phyloP scores from a whole-genome alignment of 768 basidiomycete species.

The Podaxis sp. region DNA sequence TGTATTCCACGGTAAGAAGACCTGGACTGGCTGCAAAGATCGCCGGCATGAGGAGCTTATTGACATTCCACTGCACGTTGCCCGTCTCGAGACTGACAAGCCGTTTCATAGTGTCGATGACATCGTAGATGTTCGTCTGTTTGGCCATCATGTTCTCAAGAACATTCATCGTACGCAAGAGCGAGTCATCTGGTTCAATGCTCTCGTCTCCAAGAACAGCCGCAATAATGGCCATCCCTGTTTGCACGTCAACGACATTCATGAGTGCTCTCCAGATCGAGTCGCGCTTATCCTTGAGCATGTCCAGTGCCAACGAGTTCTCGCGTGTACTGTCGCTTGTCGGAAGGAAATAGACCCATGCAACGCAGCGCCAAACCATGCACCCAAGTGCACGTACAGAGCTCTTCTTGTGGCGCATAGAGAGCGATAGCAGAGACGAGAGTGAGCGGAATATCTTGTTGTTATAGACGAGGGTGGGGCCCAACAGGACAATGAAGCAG shows the following conservation, averaged over 20 bases:
- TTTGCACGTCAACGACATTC: constrained; percentile 46
- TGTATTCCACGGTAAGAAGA: constrained; percentile 26
- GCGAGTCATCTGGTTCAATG: constrained; percentile 34
- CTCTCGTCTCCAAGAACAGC: constrained; percentile 42
- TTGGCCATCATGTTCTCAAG: constrained; percentile 58
- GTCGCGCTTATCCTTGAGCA: constrained; percentile 30
- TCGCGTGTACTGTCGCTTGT: constrained; percentile 8
- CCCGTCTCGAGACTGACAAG: constrained; percentile 32
- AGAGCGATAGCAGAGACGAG: constrained; percentile 49
- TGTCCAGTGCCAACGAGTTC: constrained; percentile 8
- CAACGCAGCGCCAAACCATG: constrained; percentile 62
- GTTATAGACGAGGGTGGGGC: constrained; percentile 50
- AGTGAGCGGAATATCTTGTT: constrained; percentile 44
- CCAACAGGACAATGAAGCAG: constrained; percentile 63
- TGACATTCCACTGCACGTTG: constrained; percentile 40
- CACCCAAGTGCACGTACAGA: constrained; percentile 62
- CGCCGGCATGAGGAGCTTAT: constrained; percentile 24
- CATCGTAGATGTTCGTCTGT: constrained; percentile 49
- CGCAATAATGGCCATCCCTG: constrained; percentile 56
- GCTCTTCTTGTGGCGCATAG: constrained; percentile 62
- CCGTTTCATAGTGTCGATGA: constrained; percentile 49
- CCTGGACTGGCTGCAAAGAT: constrained; percentile 26
- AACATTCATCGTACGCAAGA: constrained; percentile 48
- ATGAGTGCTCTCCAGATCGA: constrained; percentile 50
- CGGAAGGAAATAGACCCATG: constrained; percentile 68